Evolutionary conservation across 768 basidiomycete species (phyloP), one percentile per base, ranked within the genome.

Genomic region (Mycena venus): DNA sequence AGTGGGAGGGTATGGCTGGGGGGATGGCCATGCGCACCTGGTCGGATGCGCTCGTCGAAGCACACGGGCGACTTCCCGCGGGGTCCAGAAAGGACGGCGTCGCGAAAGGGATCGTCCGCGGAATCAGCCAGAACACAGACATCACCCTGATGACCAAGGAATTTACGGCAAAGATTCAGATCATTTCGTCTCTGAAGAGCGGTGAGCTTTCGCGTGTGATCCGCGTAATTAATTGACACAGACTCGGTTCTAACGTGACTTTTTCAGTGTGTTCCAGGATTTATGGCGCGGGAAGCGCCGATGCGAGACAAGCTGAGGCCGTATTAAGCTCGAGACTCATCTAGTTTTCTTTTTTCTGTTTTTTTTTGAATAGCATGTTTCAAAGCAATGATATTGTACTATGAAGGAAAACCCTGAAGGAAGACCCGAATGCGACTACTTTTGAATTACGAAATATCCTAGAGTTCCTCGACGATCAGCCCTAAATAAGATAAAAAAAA

Each of bases 1-100:
- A 85, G 79, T 89, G 88, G 89, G 88, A 90, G 68, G 86, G 86
- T 10, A 89, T 90, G 88, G 86, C 89, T 4, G 88, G 88, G 8
- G 89, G 84, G 32, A 89, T 90, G 88, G 86, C 89, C 47, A 88
- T 90, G 85, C 84, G 88, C 40, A 90, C 88, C 12, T 90, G 89
- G 90, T 85, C 85, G 6, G 89, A 91, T 63, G 78, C 82, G 1
- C 82, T 91, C n/a, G 82, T 85, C 10, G 85, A 86, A 36, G 87
- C 85, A 12, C 84, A 88, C 72, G 79, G 74, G n/a, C 83, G 79
- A 73, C 82, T 80, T 58, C 73, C 76, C 47, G 68, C 78, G 53
- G 82, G 78, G 40, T 78, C 77, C 23, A 83, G 83, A 73, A 89
- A 85, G 79, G 86, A 86, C 38, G 78, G 78, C 42, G 83, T 89